Conservation (phyloP, 768 basidiomycete species). For the Naganishia antarctica region DNA sequence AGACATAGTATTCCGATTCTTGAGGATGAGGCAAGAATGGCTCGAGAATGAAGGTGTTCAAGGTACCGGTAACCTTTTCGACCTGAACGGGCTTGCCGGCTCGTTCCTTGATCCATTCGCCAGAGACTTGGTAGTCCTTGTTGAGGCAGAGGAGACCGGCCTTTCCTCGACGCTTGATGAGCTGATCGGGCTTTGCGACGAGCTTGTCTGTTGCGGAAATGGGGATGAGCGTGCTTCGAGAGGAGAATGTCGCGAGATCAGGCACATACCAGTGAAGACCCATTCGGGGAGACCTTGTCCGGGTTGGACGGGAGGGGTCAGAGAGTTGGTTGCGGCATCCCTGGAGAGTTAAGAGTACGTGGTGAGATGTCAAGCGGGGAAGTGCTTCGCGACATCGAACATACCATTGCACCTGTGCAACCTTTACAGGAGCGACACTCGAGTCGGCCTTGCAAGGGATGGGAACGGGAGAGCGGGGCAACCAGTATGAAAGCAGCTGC, state of each 20-base stretch:
- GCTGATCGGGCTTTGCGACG: slow-evolving; percentile 60
- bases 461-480: slow-evolving; percentile 78
- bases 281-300: slow-evolving; percentile 50
- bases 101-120: slow-evolving; percentile 74
- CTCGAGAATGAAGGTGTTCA: slow-evolving; percentile 97
- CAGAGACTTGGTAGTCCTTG: slow-evolving; percentile 84
- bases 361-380: not conserved
- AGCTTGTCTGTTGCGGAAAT: slow-evolving; percentile 41
- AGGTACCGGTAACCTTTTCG: slow-evolving; percentile 85
- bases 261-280: slow-evolving; percentile 44
- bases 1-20: slow-evolving; percentile 94
- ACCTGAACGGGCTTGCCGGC: slow-evolving; percentile 94
- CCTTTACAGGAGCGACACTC: slow-evolving; percentile 56
- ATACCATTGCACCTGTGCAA: slow-evolving; percentile 58
- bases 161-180: slow-evolving; percentile 99
- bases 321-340: slow-evolving; percentile 47
- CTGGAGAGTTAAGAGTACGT: slow-evolving; percentile 28
- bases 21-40: slow-evolving; percentile 96
- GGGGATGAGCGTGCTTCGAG: not conserved
- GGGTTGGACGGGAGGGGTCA: slow-evolving; percentile 48
- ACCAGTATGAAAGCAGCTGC: slow-evolving; percentile 94
- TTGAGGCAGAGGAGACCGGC: slow-evolving; percentile 90
- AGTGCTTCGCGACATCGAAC: slow-evolving; percentile 20
- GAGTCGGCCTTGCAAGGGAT: slow-evolving; percentile 56
- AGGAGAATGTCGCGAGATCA: not conserved